These are phyloP conservation scores for Cyclotella cryptica DNA, from an alignment of 108 stramenopile species.

Conservation along the genomic window DNA sequence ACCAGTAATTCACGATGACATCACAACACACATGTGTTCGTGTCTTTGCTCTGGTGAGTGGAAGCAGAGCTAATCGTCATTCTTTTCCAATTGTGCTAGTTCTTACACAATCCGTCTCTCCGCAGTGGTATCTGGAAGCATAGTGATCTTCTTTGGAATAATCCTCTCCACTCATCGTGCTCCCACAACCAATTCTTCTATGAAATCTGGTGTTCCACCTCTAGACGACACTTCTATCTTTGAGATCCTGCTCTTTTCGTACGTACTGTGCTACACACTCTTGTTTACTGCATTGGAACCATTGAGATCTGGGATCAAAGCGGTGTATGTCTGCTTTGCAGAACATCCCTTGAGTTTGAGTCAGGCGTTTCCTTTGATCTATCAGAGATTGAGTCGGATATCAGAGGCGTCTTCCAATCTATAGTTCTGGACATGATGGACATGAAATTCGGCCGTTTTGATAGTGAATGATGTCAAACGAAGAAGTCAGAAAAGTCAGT, in stretches of 20 bases:
- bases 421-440: not conserved
- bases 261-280: constrained; percentile 77
- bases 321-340: constrained; percentile 87
- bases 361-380: constrained; percentile 85
- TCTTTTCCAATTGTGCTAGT: not conserved
- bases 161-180: constrained; percentile 63
- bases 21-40: constrained; percentile 81
- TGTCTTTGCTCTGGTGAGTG: constrained; percentile 6
- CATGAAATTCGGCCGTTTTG: no score
- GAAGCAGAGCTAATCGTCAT: not conserved
- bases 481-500: no score
- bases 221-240: constrained; percentile 60
- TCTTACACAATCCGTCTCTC: constrained; percentile 36
- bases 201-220: not conserved
- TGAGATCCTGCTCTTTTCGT: constrained; percentile 73
- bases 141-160: constrained; percentile 69
- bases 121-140: constrained; percentile 61
- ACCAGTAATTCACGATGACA: constrained; percentile 85
- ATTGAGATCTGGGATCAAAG: constrained; percentile 81
- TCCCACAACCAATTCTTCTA: constrained; percentile 16
- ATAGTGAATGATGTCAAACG: no score
- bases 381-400: constrained; percentile 81
- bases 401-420: constrained; percentile 48
- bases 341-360: constrained; percentile 82
- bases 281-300: constrained; percentile 90